Evolutionary conservation across 2,329 filamentous ascomycete species (phyloP).

Genomic region (Bipolaris cookei): DNA sequence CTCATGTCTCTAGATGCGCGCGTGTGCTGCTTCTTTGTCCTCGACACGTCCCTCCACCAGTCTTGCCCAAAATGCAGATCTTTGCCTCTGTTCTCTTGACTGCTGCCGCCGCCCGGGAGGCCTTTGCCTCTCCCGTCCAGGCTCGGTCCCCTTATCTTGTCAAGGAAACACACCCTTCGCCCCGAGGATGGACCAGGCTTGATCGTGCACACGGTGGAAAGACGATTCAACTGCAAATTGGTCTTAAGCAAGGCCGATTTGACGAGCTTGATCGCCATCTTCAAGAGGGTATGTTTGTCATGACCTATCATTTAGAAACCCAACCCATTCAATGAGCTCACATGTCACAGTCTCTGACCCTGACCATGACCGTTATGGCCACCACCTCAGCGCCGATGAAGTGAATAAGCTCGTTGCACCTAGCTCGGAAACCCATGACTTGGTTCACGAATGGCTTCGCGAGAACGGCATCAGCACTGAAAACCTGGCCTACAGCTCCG

Average conservation of each 20-base stretch:
- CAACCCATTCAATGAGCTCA: neutral
- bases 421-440: constrained; percentile 57
- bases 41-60: neutral
- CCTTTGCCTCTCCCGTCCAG: constrained; percentile 47
- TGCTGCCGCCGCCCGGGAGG: constrained; percentile 36
- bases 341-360: constrained; percentile 46
- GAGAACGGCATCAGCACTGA: constrained; percentile 60
- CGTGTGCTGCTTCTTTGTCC: constrained; percentile 1
- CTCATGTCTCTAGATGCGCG: neutral
- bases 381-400: constrained; percentile 60
- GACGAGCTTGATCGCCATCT: constrained; percentile 63
- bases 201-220: constrained; percentile 57
- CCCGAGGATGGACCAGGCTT: constrained; percentile 58
- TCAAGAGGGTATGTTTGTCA: constrained; percentile 52
- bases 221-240: constrained; percentile 63
- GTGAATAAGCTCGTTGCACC: constrained; percentile 63
- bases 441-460: constrained; percentile 63
- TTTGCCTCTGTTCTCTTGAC: constrained; percentile 33
- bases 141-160: constrained; percentile 56
- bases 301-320: too few species aligned
- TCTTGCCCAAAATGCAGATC: constrained; percentile 15
- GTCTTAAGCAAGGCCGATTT: constrained; percentile 64
- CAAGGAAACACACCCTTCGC: constrained; percentile 63
- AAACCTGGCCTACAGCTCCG: constrained; percentile 55
- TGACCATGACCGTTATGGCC: constrained; percentile 60